These are phyloP conservation scores for Penicillium italicum DNA, from an alignment of 2,329 filamentous ascomycete species.

Conservation along the genomic window DNA sequence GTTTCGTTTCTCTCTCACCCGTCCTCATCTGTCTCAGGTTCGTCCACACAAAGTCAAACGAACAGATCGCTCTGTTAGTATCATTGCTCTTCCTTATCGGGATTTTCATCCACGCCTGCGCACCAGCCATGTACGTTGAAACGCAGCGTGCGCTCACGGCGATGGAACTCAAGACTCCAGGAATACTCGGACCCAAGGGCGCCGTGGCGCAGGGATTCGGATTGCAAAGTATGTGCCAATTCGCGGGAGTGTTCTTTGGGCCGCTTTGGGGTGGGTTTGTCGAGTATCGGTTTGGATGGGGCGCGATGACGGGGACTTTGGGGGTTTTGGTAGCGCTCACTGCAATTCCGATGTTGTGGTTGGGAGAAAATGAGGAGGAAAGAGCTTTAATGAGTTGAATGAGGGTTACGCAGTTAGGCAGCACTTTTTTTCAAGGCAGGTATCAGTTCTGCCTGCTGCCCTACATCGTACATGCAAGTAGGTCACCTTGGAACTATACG, in stretches of 20 bases:
- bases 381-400: conserved; percentile 1
- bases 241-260: conserved; percentile 57
- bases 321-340: conserved; percentile 29
- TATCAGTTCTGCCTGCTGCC: background rate
- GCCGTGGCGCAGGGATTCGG: conserved; percentile 66
- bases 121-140: conserved; percentile 69
- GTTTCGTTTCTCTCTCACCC: conserved; percentile 56
- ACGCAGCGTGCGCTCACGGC: conserved; percentile 52
- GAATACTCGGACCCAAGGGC: conserved; percentile 57
- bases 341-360: conserved; percentile 26
- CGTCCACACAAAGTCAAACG: conserved; percentile 53
- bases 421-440: background rate
- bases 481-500: background rate
- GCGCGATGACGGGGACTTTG: conserved; percentile 27
- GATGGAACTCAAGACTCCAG: conserved; percentile 60
- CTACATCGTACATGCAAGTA: background rate
- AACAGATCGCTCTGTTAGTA: conserved; percentile 63
- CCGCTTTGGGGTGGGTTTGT: conserved; percentile 54
- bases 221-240: conserved; percentile 62
- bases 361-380: conserved; percentile 10
- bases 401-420: conserved; percentile 9
- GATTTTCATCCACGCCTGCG: conserved; percentile 54
- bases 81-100: conserved; percentile 61
- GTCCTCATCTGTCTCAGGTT: conserved; percentile 64
- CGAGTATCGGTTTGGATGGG: conserved; percentile 34